These are phyloP conservation scores for Pseudozyma sp. DNA, from an alignment of 1,284 basidiomycete species.

Conservation along the genomic window DNA sequence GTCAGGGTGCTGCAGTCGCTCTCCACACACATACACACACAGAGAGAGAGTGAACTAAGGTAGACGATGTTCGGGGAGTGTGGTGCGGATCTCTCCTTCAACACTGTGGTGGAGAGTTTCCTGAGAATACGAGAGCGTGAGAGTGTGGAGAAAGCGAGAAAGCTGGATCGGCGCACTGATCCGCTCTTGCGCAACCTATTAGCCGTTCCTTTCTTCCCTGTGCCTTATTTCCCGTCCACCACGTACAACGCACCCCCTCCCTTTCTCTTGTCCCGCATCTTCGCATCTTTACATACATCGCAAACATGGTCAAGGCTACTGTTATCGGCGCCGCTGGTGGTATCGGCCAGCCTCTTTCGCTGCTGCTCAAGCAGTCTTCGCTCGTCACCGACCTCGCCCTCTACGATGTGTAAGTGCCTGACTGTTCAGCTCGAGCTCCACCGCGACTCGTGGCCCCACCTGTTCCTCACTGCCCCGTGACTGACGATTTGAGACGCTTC, in stretches of 20 bases:
- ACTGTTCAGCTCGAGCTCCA: background rate
- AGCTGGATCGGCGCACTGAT: constrained; percentile 8
- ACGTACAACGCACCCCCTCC: background rate
- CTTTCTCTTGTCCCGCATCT: background rate
- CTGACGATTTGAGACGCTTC: background rate
- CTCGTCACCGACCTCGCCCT: constrained; percentile 80
- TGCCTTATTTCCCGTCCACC: constrained; percentile 18
- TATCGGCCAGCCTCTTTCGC: constrained; percentile 84
- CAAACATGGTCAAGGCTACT: constrained; percentile 64
- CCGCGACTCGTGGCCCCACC: too few relatives aligned
- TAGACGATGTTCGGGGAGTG: background rate
- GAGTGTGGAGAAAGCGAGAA: constrained; percentile 7
- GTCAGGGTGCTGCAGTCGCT: background rate
- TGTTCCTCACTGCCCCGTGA: too few relatives aligned
- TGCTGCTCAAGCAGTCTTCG: constrained; percentile 87
- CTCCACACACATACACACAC: background rate
- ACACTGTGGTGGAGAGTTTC: too few relatives aligned
- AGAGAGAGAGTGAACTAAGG: background rate
- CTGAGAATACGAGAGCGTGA: constrained; percentile 1
- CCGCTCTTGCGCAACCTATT: background rate
- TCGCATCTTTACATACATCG: constrained; percentile 1
- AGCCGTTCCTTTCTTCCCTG: background rate
- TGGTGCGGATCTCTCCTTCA: background rate
- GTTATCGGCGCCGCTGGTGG: constrained; percentile 68
- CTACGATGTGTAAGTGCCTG: constrained; percentile 90